These are phyloP conservation scores for Coniochaeta ligniaria DNA, from an alignment of 2,329 filamentous ascomycete genomes.

Conservation along the genomic window DNA sequence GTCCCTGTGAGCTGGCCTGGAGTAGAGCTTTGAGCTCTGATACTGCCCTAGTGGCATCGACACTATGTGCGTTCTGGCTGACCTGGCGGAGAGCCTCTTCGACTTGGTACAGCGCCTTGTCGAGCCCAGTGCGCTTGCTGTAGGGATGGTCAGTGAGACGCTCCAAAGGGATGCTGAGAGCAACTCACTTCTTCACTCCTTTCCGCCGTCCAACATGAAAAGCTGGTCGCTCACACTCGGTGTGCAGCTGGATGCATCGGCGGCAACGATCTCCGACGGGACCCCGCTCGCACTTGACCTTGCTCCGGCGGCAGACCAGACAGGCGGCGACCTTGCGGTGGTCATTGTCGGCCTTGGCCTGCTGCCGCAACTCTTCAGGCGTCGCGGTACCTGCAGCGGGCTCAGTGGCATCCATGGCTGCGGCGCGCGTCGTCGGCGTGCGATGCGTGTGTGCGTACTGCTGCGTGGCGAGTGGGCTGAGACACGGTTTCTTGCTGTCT, in stretches of 20 bases:
- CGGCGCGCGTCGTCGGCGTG: background rate
- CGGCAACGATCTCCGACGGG: conserved; percentile 47
- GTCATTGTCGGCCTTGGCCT: conserved; percentile 1
- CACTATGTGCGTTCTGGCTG: conserved; percentile 33
- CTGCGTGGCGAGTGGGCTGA: background rate
- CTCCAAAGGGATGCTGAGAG: background rate
- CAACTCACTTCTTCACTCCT: conserved; percentile 64
- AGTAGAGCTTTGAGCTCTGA: conserved; percentile 34
- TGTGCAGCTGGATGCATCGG: conserved; percentile 49
- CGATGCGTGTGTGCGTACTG: background rate
- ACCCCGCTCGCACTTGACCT: conserved; percentile 59
- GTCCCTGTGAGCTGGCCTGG: conserved; percentile 13
- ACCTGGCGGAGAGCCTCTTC: conserved; percentile 60
- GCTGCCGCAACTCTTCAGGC: background rate
- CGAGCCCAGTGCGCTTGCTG: conserved; percentile 66
- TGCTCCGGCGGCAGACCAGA: conserved; percentile 50
- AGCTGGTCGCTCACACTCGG: conserved; percentile 62
- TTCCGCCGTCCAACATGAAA: conserved; percentile 69
- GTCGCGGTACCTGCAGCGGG: background rate
- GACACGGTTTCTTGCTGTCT: background rate
- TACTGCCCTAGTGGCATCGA: conserved; percentile 38
- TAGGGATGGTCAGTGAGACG: conserved; percentile 7
- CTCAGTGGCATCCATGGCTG: background rate
- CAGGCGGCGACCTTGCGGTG: conserved; percentile 2
- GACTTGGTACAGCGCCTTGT: conserved; percentile 68